Percentiles rank a stretch among this genome's conserved stretches.
These are phyloP conservation scores for Magnaporthales sp. DNA, from an alignment of 2,329 filamentous ascomycete species.

Conservation along the genomic window DNA sequence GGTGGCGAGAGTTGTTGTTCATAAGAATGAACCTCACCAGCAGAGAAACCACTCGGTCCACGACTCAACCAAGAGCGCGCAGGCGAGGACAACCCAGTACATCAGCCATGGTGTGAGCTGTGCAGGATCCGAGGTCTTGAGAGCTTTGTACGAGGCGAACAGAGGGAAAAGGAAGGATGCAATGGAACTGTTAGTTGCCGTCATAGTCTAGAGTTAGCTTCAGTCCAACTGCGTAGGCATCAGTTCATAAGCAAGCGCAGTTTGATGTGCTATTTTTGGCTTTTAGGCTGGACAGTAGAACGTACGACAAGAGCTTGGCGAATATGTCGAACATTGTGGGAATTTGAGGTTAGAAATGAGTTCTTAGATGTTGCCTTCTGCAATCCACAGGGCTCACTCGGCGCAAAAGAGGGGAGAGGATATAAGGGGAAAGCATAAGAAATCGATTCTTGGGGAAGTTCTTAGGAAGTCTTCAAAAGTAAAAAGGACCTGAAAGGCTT, in stretches of 20 bases:
- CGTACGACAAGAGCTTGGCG: conserved; percentile 70
- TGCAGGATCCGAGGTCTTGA: conserved; percentile 83
- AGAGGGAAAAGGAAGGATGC: conserved; percentile 89
- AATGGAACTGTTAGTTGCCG: conserved; percentile 51
- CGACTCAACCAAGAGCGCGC: conserved; percentile 73
- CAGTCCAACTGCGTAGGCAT: conserved; percentile 7
- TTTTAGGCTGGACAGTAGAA: conserved; percentile 12
- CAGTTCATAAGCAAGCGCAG: conserved; percentile 8
- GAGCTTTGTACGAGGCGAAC: conserved; percentile 95
- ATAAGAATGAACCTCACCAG: conserved; percentile 45
- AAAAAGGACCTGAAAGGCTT: no score
- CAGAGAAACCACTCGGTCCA: conserved; percentile 80
- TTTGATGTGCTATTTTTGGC: conserved; percentile 10
- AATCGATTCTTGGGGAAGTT: background rate
- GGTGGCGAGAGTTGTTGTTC: background rate
- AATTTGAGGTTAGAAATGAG: background rate
- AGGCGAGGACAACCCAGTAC: conserved; percentile 94
- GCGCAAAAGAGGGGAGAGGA: background rate
- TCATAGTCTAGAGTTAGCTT: conserved; percentile 2
- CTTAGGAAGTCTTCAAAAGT: background rate
- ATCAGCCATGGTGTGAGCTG: conserved; percentile 96
- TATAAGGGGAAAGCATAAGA: background rate
- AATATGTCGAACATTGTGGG: conserved; percentile 61
- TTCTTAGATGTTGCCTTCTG: background rate
- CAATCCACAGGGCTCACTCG: background rate